phyloP scores from a whole-genome alignment of 805 yeast species.

The Cyberlindnera americana region DNA sequence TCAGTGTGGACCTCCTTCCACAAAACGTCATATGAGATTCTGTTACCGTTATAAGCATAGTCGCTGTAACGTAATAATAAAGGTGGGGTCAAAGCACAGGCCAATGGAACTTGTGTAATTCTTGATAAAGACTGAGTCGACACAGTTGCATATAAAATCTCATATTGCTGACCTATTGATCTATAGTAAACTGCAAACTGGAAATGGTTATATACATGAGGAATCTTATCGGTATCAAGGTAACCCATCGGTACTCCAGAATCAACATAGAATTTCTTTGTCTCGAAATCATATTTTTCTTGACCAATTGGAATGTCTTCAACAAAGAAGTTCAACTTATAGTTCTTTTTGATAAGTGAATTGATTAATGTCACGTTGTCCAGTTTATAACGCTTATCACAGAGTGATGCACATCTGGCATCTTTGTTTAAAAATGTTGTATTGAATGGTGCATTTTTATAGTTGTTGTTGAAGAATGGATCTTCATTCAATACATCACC shows the following conservation, averaged over 20 bases:
- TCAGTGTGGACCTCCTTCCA: slow-evolving; percentile 27
- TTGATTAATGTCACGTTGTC: slow-evolving; percentile 27
- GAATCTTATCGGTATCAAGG: slow-evolving; percentile 26
- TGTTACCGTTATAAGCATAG: slow-evolving; percentile 27
- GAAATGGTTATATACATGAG: slow-evolving; percentile 31
- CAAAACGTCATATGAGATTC: slow-evolving; percentile 26
- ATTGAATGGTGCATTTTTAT: slow-evolving; percentile 21
- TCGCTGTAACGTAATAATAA: slow-evolving; percentile 23
- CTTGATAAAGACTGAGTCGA: slow-evolving; percentile 27
- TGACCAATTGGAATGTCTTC: slow-evolving; percentile 32
- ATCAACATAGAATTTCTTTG: slow-evolving; percentile 26
- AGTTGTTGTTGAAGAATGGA: slow-evolving; percentile 18
- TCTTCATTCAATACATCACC: slow-evolving; percentile 8
- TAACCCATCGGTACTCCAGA: slow-evolving; percentile 31
- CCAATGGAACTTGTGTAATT: slow-evolving; percentile 22
- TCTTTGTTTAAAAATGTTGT: slow-evolving; percentile 15
- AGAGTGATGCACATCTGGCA: slow-evolving; percentile 15
- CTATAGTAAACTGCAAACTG: slow-evolving; percentile 28
- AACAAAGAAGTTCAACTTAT: slow-evolving; percentile 28
- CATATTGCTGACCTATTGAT: slow-evolving; percentile 21
- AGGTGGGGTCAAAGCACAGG: slow-evolving; percentile 26
- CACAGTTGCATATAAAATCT: slow-evolving; percentile 27
- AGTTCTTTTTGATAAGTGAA: slow-evolving; percentile 28
- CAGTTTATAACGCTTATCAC: slow-evolving; percentile 20
- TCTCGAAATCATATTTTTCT: slow-evolving; percentile 28